Percentiles rank a stretch among this genome's conserved stretches.
phyloP scores from a whole-genome alignment of 2,329 filamentous ascomycete species.

The Grosmannia penicillata region DNA sequence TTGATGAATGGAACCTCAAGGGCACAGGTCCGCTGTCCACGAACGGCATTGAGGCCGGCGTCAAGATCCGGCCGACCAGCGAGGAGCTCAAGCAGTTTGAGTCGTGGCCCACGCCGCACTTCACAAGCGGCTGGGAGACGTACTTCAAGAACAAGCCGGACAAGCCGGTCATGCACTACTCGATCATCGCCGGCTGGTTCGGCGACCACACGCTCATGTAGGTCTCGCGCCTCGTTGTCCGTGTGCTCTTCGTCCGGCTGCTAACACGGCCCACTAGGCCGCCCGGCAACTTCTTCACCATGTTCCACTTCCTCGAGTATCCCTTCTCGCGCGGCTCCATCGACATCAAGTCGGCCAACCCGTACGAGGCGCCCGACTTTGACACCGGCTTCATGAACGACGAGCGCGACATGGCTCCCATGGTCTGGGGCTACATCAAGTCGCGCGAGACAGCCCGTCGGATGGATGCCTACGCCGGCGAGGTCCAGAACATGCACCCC shows the following conservation, averaged over 20 bases:
- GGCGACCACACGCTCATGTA: conserved; percentile 44
- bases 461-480: conserved; percentile 65
- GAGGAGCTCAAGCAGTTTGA: conserved; percentile 55
- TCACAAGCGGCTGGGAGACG: conserved; percentile 60
- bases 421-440: conserved; percentile 77
- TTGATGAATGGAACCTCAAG: conserved; percentile 64
- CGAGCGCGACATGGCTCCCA: conserved; percentile 69
- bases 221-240: neutral
- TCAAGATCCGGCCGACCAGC: conserved; percentile 59
- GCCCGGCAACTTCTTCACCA: conserved; percentile 66
- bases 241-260: no score
- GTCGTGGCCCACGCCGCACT: conserved; percentile 59
- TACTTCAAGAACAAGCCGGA: conserved; percentile 78
- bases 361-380: conserved; percentile 63
- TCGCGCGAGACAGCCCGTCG: conserved; percentile 64
- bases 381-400: conserved; percentile 78
- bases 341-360: conserved; percentile 56
- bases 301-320: conserved; percentile 72
- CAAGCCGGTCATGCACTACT: conserved; percentile 80
- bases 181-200: conserved; percentile 54
- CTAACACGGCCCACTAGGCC: conserved; percentile 24
- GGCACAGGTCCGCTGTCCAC: conserved; percentile 65
- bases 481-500: conserved; percentile 55
- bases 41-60: conserved; percentile 67
- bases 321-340: conserved; percentile 60